phyloP scores from a whole-genome alignment of 768 basidiomycete genomes.

The Mycena haematopus region DNA sequence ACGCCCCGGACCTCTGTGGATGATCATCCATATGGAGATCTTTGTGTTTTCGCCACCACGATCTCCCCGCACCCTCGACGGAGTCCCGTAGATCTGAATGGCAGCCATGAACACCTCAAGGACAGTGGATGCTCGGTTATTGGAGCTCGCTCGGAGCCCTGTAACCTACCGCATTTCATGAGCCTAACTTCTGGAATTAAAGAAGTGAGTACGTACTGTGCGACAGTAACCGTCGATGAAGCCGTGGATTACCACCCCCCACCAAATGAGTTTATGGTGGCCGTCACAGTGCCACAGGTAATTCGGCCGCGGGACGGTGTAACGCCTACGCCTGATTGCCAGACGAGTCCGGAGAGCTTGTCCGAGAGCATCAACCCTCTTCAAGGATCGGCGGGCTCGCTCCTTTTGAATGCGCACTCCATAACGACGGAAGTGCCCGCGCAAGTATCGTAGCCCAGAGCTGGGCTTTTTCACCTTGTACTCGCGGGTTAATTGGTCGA shows the following conservation, averaged over 20 bases:
- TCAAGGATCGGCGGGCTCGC: slow-evolving; percentile 27
- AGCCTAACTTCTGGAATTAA: not conserved
- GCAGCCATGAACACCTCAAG: slow-evolving; percentile 35
- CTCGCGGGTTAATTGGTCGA: not conserved
- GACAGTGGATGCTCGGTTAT: slow-evolving; percentile 39
- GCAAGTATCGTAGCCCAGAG: slow-evolving; percentile 34
- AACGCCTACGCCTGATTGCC: slow-evolving; percentile 23
- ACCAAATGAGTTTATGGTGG: too few species aligned
- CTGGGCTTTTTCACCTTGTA: slow-evolving; percentile 27
- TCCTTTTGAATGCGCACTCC: slow-evolving; percentile 32
- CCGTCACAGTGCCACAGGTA: too few species aligned
- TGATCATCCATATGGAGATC: slow-evolving; percentile 38
- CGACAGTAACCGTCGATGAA: slow-evolving; percentile 39
- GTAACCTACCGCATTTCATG: slow-evolving; percentile 29
- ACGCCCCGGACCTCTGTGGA: slow-evolving; percentile 31
- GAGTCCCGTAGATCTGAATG: slow-evolving; percentile 32
- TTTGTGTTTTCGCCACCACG: slow-evolving; percentile 43
- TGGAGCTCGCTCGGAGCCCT: slow-evolving; percentile 34
- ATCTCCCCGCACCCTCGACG: slow-evolving; percentile 42
- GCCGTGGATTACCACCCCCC: slow-evolving; percentile 37
- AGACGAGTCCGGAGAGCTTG: slow-evolving; percentile 25
- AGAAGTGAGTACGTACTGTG: slow-evolving; percentile 28
- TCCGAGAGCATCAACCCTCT: slow-evolving; percentile 34
- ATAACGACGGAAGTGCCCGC: slow-evolving; percentile 30
- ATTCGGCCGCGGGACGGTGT: slow-evolving; percentile 33